Conservation (phyloP, 177 flowering plant genomes). For the Telopea speciosissima region DNA sequence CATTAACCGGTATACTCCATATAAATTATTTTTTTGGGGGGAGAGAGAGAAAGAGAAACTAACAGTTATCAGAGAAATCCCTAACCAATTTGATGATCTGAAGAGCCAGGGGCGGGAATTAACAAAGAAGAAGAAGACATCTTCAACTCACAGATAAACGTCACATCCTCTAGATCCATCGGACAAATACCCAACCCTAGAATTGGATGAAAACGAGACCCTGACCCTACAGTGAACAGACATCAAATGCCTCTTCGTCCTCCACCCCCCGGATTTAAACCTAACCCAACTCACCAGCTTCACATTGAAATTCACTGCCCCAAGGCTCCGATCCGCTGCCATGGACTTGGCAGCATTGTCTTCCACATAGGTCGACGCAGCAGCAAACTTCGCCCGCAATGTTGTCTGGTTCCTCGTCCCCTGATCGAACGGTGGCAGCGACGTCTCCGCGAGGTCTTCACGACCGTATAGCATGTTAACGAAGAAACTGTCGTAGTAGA, state of each 20-base stretch:
- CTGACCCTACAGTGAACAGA: slow-evolving; percentile 2
- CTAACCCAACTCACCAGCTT: slow-evolving; percentile 1
- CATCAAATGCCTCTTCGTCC: slow-evolving; percentile 2
- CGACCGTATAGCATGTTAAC: not conserved
- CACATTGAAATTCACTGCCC: slow-evolving; percentile 1
- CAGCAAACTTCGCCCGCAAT: not conserved
- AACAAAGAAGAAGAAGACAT: too few species aligned
- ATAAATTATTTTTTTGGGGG: too few species aligned
- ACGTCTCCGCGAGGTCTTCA: not conserved
- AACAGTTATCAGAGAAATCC: not conserved
- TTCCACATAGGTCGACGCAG: slow-evolving; percentile 2
- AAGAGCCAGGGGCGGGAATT: too few species aligned
- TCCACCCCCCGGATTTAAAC: slow-evolving; percentile 3
- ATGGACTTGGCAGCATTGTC: not conserved
- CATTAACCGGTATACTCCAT: too few species aligned
- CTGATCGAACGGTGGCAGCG: slow-evolving; percentile 5
- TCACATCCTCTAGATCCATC: not conserved
- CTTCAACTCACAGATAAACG: too few species aligned
- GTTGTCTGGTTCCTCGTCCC: slow-evolving; percentile 8
- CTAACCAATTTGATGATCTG: too few species aligned
- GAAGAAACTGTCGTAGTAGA: not conserved
- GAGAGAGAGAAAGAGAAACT: too few species aligned
- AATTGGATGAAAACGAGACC: not conserved
- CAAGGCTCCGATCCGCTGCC: not conserved
- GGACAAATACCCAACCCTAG: slow-evolving; percentile 3